These are phyloP conservation scores for Sporothrix dimorphospora DNA, from an alignment of 2,329 filamentous ascomycete species.

Conservation along the genomic window DNA sequence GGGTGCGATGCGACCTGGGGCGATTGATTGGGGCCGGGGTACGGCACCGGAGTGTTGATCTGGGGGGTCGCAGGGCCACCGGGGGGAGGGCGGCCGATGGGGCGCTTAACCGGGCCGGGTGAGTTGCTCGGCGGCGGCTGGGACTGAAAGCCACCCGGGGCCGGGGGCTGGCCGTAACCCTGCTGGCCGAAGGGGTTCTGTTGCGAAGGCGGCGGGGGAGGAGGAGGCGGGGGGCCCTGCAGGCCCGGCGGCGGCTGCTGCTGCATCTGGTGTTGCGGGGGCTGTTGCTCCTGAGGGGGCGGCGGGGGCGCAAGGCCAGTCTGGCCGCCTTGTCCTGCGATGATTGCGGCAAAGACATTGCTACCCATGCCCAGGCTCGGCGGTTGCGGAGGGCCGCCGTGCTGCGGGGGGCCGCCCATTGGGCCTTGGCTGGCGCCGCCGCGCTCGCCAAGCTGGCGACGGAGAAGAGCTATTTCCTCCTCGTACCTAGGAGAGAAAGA, in stretches of 20 bases:
- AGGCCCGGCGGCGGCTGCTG: slow-evolving; percentile 77
- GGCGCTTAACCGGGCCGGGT: slow-evolving; percentile 80
- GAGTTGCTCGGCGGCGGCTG: slow-evolving; percentile 85
- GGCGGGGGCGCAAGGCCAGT: slow-evolving; percentile 80
- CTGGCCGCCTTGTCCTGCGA: slow-evolving; percentile 83
- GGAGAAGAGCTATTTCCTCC: slow-evolving; percentile 82
- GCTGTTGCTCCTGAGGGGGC: slow-evolving; percentile 63
- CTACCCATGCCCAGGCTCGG: slow-evolving; percentile 88
- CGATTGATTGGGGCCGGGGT: slow-evolving; percentile 79
- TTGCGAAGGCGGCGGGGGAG: slow-evolving; percentile 62
- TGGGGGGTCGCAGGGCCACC: slow-evolving; percentile 84
- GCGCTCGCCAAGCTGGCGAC: slow-evolving; percentile 81
- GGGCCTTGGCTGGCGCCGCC: slow-evolving; percentile 63
- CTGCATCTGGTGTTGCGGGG: slow-evolving; percentile 65
- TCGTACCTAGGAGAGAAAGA: slow-evolving; percentile 70
- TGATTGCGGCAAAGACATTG: slow-evolving; percentile 93
- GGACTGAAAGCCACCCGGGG: slow-evolving; percentile 72
- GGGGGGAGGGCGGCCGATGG: slow-evolving; percentile 67
- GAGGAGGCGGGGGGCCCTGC: slow-evolving; percentile 58
- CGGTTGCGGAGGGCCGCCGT: slow-evolving; percentile 80
- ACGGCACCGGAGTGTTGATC: slow-evolving; percentile 84
- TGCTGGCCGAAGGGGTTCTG: slow-evolving; percentile 73
- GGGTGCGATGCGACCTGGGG: slow-evolving; percentile 82
- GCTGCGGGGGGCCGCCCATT: slow-evolving; percentile 71
- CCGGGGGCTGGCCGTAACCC: slow-evolving; percentile 58